These are phyloP conservation scores for Colletotrichum kahawae DNA, from an alignment of 2,329 filamentous ascomycete species.

Conservation along the genomic window DNA sequence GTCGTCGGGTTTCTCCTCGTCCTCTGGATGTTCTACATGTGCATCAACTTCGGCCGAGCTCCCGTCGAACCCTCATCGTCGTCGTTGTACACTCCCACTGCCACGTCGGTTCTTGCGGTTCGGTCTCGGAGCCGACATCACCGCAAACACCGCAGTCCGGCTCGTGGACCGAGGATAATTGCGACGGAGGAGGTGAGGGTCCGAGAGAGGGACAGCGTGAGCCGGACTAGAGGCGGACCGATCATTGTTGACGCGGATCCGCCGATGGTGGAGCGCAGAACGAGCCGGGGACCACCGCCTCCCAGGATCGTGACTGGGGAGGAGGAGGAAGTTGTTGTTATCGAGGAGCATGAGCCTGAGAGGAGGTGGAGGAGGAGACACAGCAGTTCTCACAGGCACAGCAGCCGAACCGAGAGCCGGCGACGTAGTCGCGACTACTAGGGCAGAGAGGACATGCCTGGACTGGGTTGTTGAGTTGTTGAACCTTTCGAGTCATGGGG, in stretches of 20 bases:
- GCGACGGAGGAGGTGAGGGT: constrained; percentile 35
- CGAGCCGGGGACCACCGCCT: constrained; percentile 25
- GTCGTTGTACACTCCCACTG: constrained; percentile 24
- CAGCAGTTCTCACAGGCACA: background rate
- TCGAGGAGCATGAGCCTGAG: constrained; percentile 38
- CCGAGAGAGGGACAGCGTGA: constrained; percentile 21
- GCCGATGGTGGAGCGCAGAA: constrained; percentile 19
- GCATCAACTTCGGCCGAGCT: constrained; percentile 46
- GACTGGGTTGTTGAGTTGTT: background rate
- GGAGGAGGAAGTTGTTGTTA: constrained; percentile 35
- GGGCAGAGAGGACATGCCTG: background rate
- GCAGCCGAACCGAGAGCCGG: constrained; percentile 1
- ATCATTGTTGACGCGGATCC: constrained; percentile 32
- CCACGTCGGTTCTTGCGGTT: constrained; percentile 25
- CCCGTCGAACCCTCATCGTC: constrained; percentile 27
- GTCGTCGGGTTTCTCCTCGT: constrained; percentile 57
- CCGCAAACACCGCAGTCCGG: constrained; percentile 11
- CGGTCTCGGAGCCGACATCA: constrained; percentile 19
- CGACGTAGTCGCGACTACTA: constrained; percentile 16
- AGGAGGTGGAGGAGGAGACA: constrained; percentile 23
- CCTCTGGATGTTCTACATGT: constrained; percentile 55
- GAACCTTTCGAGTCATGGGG: background rate
- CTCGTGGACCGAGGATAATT: constrained; percentile 21
- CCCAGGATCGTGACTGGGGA: constrained; percentile 32
- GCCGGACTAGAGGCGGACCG: constrained; percentile 8